Conservation (phyloP, 1,284 basidiomycete genomes). For the Ganoderma meredithae region DNA sequence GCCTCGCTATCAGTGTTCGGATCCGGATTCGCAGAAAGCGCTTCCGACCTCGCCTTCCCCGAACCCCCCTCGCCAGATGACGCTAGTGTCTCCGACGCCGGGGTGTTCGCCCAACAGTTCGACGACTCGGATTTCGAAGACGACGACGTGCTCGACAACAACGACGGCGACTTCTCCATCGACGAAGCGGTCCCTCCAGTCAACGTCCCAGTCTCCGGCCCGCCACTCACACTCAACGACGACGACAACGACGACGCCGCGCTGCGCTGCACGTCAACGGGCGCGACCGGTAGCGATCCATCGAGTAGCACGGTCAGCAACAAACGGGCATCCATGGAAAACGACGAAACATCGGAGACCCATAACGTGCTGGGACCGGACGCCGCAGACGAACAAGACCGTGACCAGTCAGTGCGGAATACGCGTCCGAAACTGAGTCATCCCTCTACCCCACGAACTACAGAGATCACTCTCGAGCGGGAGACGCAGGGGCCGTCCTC, state of each 20-base stretch:
- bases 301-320: background rate
- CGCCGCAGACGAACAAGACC: constrained; percentile 8
- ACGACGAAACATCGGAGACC: constrained; percentile 13
- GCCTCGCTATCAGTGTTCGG: constrained; percentile 61
- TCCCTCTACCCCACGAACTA: constrained; percentile 40
- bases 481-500: constrained; percentile 11
- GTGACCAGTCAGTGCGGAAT: constrained; percentile 36
- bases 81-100: constrained; percentile 36
- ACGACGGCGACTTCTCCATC: constrained; percentile 17
- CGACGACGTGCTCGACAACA: constrained; percentile 36
- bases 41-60: constrained; percentile 34
- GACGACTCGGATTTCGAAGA: constrained; percentile 75
- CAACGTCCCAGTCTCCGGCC: background rate
- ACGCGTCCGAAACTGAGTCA: constrained; percentile 46
- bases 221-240: background rate
- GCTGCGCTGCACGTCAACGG: background rate
- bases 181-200: constrained; percentile 5
- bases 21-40: constrained; percentile 70
- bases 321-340: constrained; percentile 8
- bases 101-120: constrained; percentile 41
- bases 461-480: constrained; percentile 16
- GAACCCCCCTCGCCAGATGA: constrained; percentile 37
- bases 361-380: constrained; percentile 14
- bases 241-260: constrained; percentile 8
- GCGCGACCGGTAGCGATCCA: background rate